Evolutionary conservation across 1,139 yeast species (phyloP), one percentile per base, ranked within the genome.

Genomic region (Tardiomyces blankii): DNA sequence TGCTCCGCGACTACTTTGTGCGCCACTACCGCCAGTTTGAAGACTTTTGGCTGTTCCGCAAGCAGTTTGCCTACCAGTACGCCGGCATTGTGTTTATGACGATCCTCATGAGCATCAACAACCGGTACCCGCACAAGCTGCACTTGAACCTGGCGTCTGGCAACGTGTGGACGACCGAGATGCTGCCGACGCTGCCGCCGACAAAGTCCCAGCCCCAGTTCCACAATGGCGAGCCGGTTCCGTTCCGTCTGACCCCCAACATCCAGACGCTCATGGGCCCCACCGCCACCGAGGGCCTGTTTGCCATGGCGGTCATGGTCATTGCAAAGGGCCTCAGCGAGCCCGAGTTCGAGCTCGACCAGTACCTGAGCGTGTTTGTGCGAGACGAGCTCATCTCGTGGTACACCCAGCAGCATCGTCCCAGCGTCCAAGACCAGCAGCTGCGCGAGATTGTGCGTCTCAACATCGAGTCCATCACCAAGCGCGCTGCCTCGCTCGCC

Each of bases 31-130:
- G 82, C 11, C 75, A 80, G 48, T 93, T 84, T 63, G 96, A 86
- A 62, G 96, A 91, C 60, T 91, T 89, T 70, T 93, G 98, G 98
- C 67, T 89, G 46, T 93, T 93, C 81, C 77, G 97, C 52, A 89
- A 89, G 59, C 96, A 88, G 60, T 93, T 93, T 59, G 79, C 96
- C 11, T 83, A 95, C 18, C 96, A 89, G 65, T 93, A 91, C 66
- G 96, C 97, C n/a, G 82, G 95, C 1, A 84, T 91, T 56, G 80
- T 89, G 38, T 91, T 91, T 65, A 82, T 89, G 72, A 86, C 97
- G 1, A 87, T 86, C 61, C 81, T 91, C 87, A 80, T 93, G 86
- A 82, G 95, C 66, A 88, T 93, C 56, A 87, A 87, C 63, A 81
- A 84, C 46, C 79, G 99, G 60, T 91, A 87, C 54, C 98, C 98